Percentiles rank a stretch among this genome's conserved stretches.
These are phyloP conservation scores for Penicillium nucicola DNA, from an alignment of 495 filamentous ascomycete genomes.

Conservation along the genomic window DNA sequence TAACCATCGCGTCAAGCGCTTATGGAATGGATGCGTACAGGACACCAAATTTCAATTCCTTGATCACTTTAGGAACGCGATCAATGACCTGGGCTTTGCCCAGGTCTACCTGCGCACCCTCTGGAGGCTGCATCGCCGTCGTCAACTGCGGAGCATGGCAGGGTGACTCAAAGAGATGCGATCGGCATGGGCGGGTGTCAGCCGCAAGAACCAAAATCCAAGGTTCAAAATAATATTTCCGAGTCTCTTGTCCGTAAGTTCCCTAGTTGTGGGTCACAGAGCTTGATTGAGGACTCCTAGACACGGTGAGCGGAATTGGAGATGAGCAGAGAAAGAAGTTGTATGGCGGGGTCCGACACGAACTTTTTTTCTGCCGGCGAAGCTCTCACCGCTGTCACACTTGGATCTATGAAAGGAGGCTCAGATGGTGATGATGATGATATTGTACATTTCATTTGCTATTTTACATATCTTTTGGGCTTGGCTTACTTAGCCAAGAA, in stretches of 20 bases:
- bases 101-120: slow-evolving; percentile 49
- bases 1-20: slow-evolving; percentile 5
- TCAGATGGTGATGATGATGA: background rate
- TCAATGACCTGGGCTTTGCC: slow-evolving; percentile 89
- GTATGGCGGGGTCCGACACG: slow-evolving; percentile 28
- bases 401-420: background rate
- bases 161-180: slow-evolving; percentile 29
- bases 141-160: slow-evolving; percentile 44
- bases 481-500: slow-evolving; percentile 66
- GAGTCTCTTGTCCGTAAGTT: background rate
- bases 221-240: background rate
- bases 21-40: slow-evolving; percentile 52
- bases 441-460: slow-evolving; percentile 9
- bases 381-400: slow-evolving; percentile 15
- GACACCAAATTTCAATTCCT: slow-evolving; percentile 89
- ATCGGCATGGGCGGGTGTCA: slow-evolving; percentile 19
- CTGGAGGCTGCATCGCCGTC: slow-evolving; percentile 46
- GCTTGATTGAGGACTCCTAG: background rate
- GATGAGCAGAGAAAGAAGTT: slow-evolving; percentile 10
- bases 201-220: slow-evolving; percentile 8
- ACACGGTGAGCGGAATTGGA: background rate
- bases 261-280: background rate
- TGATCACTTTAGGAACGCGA: slow-evolving; percentile 83
- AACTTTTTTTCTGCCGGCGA: slow-evolving; percentile 33
- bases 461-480: slow-evolving; percentile 7